Evolutionary conservation across 768 basidiomycete genomes (phyloP).

Genomic region (Terana coerulea): DNA sequence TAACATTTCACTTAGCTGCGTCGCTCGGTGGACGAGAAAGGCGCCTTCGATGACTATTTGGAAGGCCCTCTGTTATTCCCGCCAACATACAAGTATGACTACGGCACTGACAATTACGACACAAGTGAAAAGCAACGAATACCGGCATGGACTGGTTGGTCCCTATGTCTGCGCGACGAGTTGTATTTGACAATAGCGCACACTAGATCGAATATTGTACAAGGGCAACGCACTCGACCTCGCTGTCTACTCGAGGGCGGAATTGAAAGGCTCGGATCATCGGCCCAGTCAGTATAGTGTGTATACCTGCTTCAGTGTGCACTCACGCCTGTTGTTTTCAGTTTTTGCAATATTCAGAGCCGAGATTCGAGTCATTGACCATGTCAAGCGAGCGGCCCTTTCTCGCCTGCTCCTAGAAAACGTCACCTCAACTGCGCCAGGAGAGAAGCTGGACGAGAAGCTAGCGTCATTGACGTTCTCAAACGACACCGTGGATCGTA

Average conservation of each 20-base stretch:
- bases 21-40: constrained; percentile 64
- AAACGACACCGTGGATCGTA: constrained; percentile 38
- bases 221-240: constrained; percentile 71
- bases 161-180: not conserved
- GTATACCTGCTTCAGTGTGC: not conserved
- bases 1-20: constrained; percentile 48
- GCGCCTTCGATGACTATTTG: constrained; percentile 77
- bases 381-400: constrained; percentile 65
- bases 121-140: constrained; percentile 95
- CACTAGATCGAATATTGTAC: constrained; percentile 86
- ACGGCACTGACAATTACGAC: constrained; percentile 84
- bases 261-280: constrained; percentile 91
- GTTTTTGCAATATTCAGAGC: constrained; percentile 85
- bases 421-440: constrained; percentile 56
- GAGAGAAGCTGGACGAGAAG: constrained; percentile 70
- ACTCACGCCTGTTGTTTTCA: constrained; percentile 23
- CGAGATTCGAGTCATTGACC: constrained; percentile 75
- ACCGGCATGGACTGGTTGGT: constrained; percentile 93
- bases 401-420: constrained; percentile 65
- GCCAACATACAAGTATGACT: constrained; percentile 92
- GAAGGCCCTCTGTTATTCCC: constrained; percentile 91
- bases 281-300: constrained; percentile 64
- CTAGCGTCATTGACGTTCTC: constrained; percentile 55
- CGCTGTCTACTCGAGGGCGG: constrained; percentile 76
- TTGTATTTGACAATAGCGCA: not conserved